Evolutionary conservation across 495 filamentous ascomycete genomes (phyloP), one percentile per base, ranked within the genome.

Genomic region (Penicillium salamii): DNA sequence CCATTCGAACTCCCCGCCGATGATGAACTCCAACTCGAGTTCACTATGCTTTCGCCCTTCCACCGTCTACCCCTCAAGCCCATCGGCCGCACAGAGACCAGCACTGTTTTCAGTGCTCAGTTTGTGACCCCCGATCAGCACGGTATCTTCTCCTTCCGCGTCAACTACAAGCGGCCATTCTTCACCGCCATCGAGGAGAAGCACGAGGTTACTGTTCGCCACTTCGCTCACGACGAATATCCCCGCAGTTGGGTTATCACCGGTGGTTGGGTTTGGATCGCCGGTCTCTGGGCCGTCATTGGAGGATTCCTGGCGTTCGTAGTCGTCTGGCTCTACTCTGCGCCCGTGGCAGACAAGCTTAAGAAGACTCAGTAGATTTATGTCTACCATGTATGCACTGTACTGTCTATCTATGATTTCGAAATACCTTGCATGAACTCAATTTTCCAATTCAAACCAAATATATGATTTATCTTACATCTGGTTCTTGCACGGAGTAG

Each of bases 1-100:
- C 89, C 91, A 47, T 95, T 91, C 72, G 72, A 72, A 32, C 74
- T 89, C 26, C 84, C 88, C 45, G 50, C 74, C 3, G 68, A 63
- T 43, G 93, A 98, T 63, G 75, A 69, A 21, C 65, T 97, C 12
- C 93, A 98, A 65, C 87, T 98, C 48, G 93, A 98, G 70, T 95
- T 96, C 77, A 90, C 83, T 71, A 98, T 98, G 93, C 87, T 98
- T 12, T 96, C 92, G 6, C 93, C 95, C 55, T 97, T 95, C 83
- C 88, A 97, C 74, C 91, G 95, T n/a, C 79, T 97, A 17, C 67
- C 80, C 50, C 85, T 98, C 5, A 38, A 63, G 20, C 86, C 85
- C 13, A 69, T 72, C 14, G 58, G 59, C 42, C 74, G 71, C 12
- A 88, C 86, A 0, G 57, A 75, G 28, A 87, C 87, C 59, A 82